Conservation (phyloP, 164 flowering plant genomes). For the Umbellularia californica region DNA sequence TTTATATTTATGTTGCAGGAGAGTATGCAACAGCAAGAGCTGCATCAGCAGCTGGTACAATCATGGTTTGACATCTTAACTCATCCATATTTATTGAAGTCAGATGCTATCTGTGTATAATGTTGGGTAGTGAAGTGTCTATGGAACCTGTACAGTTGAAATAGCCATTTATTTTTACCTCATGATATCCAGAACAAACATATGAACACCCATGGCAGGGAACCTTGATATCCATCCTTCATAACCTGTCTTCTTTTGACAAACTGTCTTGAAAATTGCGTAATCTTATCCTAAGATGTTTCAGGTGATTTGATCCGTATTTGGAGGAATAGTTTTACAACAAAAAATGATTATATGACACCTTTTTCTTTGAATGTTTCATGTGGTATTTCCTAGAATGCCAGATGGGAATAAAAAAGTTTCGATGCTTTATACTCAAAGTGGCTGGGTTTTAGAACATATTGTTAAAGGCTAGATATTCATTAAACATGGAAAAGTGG, state of each 20-base stretch:
- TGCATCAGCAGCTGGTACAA: constrained; percentile 77
- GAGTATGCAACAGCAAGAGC: constrained; percentile 92
- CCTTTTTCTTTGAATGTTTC: no score
- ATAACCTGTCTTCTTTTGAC: neutral
- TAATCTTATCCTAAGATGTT: no score
- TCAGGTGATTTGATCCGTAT: no score
- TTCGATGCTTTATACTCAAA: no score
- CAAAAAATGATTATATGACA: no score
- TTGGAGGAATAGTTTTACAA: no score
- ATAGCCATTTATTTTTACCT: neutral
- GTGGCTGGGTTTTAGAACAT: no score
- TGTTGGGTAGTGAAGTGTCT: neutral
- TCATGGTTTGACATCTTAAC: constrained; percentile 46
- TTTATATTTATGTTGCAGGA: constrained; percentile 33
- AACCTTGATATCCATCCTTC: neutral
- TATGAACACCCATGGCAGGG: neutral
- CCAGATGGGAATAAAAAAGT: no score
- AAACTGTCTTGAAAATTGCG: neutral
- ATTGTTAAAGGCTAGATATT: no score
- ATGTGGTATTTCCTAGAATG: no score
- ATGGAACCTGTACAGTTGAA: neutral
- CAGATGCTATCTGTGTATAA: neutral
- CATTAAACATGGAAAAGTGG: no score
- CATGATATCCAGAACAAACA: neutral
- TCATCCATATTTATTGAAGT: neutral